Evolutionary conservation across 768 basidiomycete genomes (phyloP).

Genomic region (Rhizopogon vulgaris): DNA sequence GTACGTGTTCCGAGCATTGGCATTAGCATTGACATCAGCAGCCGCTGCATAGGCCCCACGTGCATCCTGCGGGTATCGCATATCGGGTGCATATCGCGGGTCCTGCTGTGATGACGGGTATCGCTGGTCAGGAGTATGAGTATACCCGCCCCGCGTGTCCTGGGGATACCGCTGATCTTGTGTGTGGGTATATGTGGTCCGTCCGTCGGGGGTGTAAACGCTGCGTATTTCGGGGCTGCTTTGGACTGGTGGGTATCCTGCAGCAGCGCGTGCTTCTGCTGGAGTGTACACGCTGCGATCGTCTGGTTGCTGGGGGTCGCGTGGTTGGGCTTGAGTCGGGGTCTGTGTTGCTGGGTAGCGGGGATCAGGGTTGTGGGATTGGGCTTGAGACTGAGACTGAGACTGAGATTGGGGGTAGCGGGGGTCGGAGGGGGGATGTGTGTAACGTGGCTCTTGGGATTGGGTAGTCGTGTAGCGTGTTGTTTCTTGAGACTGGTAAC

Average conservation of each 20-base stretch:
- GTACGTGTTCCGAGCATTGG: conserved; percentile 13
- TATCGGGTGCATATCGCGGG: not conserved
- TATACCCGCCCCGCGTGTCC: not conserved
- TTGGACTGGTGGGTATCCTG: not conserved
- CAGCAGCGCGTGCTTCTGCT: not conserved
- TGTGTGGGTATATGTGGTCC: not conserved
- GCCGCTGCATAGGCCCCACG: conserved; percentile 1
- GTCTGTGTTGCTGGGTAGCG: conserved; percentile 4
- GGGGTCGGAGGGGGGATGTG: not conserved
- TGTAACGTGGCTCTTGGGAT: not conserved
- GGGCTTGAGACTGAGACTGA: conserved; percentile 21
- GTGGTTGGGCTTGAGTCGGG: conserved; percentile 11
- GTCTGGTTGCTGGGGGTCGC: not conserved
- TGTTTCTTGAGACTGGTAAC: conserved; percentile 11
- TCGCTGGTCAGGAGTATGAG: not conserved
- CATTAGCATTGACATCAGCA: not conserved
- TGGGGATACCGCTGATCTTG: not conserved
- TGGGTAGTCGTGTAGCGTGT: conserved; percentile 13
- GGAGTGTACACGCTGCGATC: conserved; percentile 1
- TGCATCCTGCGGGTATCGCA: conserved; percentile 4
- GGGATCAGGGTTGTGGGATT: conserved; percentile 14
- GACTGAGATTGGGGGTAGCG: conserved; percentile 2
- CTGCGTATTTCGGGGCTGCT: not conserved
- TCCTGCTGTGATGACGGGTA: not conserved
- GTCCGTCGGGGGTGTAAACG: not conserved